Evolutionary conservation across 75 land plant genomes (phyloP).

Genomic region (Picea glauca): DNA sequence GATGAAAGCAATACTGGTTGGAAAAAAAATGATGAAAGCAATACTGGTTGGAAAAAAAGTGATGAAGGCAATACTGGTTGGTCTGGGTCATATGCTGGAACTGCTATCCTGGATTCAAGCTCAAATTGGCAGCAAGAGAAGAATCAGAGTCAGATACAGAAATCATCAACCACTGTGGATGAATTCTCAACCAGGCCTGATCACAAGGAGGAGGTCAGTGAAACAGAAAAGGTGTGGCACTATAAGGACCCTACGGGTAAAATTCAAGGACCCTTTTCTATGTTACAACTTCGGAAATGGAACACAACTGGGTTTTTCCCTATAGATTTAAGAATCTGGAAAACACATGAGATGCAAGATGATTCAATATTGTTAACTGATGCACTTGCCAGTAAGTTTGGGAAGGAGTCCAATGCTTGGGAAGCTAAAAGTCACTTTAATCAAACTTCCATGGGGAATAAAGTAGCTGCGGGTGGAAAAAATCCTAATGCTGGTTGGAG

Average conservation of each 20-base stretch:
- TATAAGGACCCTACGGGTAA: slow-evolving; percentile 86
- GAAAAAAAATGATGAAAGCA: no score
- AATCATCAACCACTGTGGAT: background rate
- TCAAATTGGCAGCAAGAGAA: slow-evolving; percentile 4
- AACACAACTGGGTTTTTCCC: slow-evolving; percentile 79
- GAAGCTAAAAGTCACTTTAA: background rate
- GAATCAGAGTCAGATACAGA: background rate
- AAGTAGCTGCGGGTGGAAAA: background rate
- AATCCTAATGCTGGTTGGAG: background rate
- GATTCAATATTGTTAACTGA: slow-evolving; percentile 63
- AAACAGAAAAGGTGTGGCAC: slow-evolving; percentile 85
- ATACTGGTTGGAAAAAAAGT: no score
- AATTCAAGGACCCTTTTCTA: slow-evolving; percentile 92
- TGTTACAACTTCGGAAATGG: slow-evolving; percentile 92
- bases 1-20: background rate
- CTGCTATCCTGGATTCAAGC: background rate
- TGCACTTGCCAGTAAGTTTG: slow-evolving; percentile 65
- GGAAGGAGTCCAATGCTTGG: slow-evolving; percentile 16
- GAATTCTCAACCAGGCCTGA: background rate
- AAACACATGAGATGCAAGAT: slow-evolving; percentile 38
- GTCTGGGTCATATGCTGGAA: background rate
- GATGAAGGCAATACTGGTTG: background rate
- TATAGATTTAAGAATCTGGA: slow-evolving; percentile 71
- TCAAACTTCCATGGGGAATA: background rate
- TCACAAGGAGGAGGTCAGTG: slow-evolving; percentile 15